A percentile compares a stretch with the other conserved stretches of the same genome.
Conservation (phyloP, 345 rosid species). For the Garcia nutans region DNA sequence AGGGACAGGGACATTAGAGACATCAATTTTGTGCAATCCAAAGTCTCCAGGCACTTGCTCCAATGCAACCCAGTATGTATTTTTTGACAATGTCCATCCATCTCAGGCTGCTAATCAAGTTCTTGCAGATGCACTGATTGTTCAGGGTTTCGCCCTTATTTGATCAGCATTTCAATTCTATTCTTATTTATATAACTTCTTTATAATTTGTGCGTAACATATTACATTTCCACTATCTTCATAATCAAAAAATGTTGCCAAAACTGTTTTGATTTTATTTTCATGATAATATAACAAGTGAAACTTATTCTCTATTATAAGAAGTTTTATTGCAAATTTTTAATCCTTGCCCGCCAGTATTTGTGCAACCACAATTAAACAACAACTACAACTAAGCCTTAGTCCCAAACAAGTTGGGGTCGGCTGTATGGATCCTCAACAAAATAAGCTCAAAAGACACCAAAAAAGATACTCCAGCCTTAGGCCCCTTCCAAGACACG, state of each 20-base stretch:
- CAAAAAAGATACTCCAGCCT: too few species aligned
- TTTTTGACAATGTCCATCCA: constrained; percentile 94
- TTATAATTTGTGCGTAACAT: neutral
- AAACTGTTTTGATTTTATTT: neutral
- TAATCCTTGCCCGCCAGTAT: neutral
- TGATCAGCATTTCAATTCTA: constrained; percentile 5
- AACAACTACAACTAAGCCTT: too few species aligned
- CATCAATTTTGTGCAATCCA: constrained; percentile 67
- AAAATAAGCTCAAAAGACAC: too few species aligned
- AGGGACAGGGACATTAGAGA: constrained; percentile 82
- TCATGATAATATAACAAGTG: neutral
- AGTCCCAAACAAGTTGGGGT: too few species aligned
- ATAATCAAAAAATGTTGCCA: neutral
- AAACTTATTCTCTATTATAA: neutral
- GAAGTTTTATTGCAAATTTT: neutral
- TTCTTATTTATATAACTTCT: neutral
- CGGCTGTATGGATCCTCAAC: too few species aligned
- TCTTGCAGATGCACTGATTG: constrained; percentile 65
- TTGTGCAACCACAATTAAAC: neutral
- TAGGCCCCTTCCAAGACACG: too few species aligned
- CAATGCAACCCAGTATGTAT: constrained; percentile 79
- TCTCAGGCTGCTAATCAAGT: constrained; percentile 87
- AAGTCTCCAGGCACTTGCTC: constrained; percentile 72
- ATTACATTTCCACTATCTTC: constrained; percentile 8
- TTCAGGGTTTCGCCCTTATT: constrained; percentile 65